These are phyloP conservation scores for Phytophthora hibernalis DNA, from an alignment of 352 stramenopile species.

Conservation along the genomic window DNA sequence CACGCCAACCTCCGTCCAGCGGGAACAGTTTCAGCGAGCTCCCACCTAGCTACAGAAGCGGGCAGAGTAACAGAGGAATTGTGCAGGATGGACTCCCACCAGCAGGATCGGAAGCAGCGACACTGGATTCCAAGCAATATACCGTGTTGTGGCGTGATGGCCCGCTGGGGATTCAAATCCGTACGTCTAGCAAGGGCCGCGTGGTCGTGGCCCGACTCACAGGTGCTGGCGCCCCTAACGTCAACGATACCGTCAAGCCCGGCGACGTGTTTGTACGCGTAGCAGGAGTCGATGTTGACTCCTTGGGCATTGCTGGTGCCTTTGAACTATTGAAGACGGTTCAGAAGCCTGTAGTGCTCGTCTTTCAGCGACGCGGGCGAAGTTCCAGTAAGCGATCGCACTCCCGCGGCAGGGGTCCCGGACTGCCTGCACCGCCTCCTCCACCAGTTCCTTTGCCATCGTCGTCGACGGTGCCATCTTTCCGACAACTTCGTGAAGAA, in stretches of 20 bases:
- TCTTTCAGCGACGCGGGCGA: constrained; percentile 64
- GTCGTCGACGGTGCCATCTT: constrained; percentile 60
- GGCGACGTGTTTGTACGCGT: constrained; percentile 84
- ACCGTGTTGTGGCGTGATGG: constrained; percentile 78
- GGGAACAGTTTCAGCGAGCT: constrained; percentile 29
- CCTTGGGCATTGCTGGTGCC: constrained; percentile 71
- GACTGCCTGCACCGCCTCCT: constrained; percentile 15
- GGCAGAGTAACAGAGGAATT: constrained; percentile 13
- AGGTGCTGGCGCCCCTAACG: constrained; percentile 55
- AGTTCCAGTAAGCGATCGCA: constrained; percentile 18
- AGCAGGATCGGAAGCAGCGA: constrained; percentile 14
- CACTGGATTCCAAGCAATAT: constrained; percentile 64
- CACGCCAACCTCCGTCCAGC: constrained; percentile 32
- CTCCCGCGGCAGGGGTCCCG: constrained; percentile 26
- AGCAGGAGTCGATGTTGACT: constrained; percentile 71
- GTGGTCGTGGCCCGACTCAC: constrained; percentile 84
- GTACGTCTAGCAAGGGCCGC: constrained; percentile 59
- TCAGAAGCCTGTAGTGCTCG: constrained; percentile 80
- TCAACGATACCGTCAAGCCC: constrained; percentile 61
- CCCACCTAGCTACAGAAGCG: constrained; percentile 22
- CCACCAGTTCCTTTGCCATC: constrained; percentile 29
- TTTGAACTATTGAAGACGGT: constrained; percentile 84
- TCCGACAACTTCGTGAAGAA: constrained; percentile 63
- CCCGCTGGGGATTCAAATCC: constrained; percentile 86
- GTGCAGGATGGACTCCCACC: constrained; percentile 2